A percentile compares a stretch with the other conserved stretches of the same genome.
phyloP scores from a whole-genome alignment of 2,329 filamentous ascomycete genomes.

The Botrytis deweyae region DNA sequence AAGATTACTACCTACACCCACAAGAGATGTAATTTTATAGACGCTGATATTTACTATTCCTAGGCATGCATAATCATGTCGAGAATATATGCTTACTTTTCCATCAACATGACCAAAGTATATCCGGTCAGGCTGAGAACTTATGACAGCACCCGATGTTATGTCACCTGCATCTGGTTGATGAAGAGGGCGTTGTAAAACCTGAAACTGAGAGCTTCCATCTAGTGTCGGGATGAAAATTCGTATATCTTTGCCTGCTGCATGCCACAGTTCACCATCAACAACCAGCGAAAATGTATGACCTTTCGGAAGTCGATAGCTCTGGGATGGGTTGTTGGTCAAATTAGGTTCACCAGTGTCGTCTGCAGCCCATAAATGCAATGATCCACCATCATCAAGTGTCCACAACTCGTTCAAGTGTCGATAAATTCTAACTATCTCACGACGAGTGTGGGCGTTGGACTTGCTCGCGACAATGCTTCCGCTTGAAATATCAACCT shows the following conservation, averaged over 20 bases:
- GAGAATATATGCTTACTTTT: slow-evolving; percentile 89
- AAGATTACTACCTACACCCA: slow-evolving; percentile 75
- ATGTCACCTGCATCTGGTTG: slow-evolving; percentile 80
- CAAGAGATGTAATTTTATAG: slow-evolving; percentile 90
- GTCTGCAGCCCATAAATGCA: slow-evolving; percentile 85
- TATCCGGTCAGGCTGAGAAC: slow-evolving; percentile 71
- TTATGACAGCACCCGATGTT: slow-evolving; percentile 76
- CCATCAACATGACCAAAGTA: slow-evolving; percentile 93
- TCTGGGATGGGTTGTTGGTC: slow-evolving; percentile 66
- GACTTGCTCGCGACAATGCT: slow-evolving; percentile 66
- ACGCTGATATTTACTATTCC: slow-evolving; percentile 81
- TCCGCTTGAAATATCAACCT: slow-evolving; percentile 78
- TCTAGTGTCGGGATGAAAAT: slow-evolving; percentile 74
- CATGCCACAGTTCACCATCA: slow-evolving; percentile 84
- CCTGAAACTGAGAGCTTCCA: slow-evolving; percentile 69
- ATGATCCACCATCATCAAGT: slow-evolving; percentile 80
- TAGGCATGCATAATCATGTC: slow-evolving; percentile 72
- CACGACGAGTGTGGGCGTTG: slow-evolving; percentile 72
- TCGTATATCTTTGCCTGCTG: slow-evolving; percentile 80
- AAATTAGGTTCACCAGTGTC: slow-evolving; percentile 70
- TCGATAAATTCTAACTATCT: slow-evolving; percentile 81
- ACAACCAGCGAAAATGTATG: slow-evolving; percentile 88
- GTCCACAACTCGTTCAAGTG: slow-evolving; percentile 92
- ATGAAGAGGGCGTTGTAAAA: slow-evolving; percentile 67
- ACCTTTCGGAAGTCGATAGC: slow-evolving; percentile 74